Base-by-base conservation (phyloP, 805 yeast genomes). In the Torulaspora delbrueckii region DNA sequence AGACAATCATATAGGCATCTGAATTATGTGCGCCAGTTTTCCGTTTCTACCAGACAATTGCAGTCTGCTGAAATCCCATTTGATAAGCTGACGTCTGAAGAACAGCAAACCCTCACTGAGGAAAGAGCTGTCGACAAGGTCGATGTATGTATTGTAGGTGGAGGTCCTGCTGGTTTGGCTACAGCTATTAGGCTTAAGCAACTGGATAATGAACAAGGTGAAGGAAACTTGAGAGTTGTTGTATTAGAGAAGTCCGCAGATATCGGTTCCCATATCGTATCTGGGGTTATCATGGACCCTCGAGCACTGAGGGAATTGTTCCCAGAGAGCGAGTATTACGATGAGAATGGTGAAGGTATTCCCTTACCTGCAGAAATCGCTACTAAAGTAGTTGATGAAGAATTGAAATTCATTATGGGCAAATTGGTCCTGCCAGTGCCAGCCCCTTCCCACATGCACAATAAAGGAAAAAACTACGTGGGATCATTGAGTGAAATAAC, bases 81-180 rank as follows among this genome's bases (percentile, higher is more conserved):
- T 65, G 2, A 33, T 40, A 51, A 57, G 10, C 40, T 69, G 27
- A 61, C 66, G 40, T 59, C 58, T n/a, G 85, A 79, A 14, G 71
- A 73, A 37, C 69, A 69, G 52, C 77, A 68, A 28, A 46, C 68
- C 3, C 66, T 83, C 12, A 70, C 70, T 1, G 83, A 79, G 50
- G 86, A 82, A 51, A 73, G 98, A 46, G 95, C 86, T 5, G 77
- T 74, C 10, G 99, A 93, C 60, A 77, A 79, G 26, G 96, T 87
- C 10, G 99, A 93, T 65, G 96, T 93, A 18, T 86, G 95, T 58
- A 88, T 93, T 42, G 96, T 93, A 2, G 99, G 99, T 35, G 98
- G 95, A 28, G 99, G 99, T 0, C 98, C 98, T 5, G 95, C 98
- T 1, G 99, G 99, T 3, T 71, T 93, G 41, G 90, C 96, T 1